phyloP scores from a whole-genome alignment of 1,139 yeast species.

The Sugiyamaella paludigena region DNA sequence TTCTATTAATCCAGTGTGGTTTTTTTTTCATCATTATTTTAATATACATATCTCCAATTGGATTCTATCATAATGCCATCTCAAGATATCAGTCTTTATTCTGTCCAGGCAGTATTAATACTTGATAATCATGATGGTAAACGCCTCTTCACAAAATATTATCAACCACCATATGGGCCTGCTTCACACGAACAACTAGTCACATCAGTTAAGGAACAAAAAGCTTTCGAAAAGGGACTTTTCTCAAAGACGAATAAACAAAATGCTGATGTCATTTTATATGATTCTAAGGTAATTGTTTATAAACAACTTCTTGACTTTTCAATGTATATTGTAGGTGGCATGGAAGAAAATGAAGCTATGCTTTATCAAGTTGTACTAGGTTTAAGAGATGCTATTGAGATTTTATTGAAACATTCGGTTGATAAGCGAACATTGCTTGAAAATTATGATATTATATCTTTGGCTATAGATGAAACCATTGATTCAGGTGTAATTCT shows the following conservation, averaged over 20 bases:
- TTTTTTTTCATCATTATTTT: too few species aligned
- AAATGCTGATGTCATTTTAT: constrained; percentile 75
- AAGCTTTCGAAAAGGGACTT: constrained; percentile 69
- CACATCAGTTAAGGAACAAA: constrained; percentile 57
- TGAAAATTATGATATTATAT: constrained; percentile 81
- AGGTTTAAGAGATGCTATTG: constrained; percentile 79
- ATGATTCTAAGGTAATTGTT: constrained; percentile 67
- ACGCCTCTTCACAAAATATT: constrained; percentile 83
- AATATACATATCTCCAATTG: too few species aligned
- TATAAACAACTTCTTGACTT: constrained; percentile 82
- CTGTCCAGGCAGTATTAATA: constrained; percentile 73
- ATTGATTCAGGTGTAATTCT: constrained; percentile 82
- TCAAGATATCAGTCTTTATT: constrained; percentile 49
- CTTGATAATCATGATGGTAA: constrained; percentile 73
- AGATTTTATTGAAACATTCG: constrained; percentile 68
- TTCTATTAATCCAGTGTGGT: too few species aligned
- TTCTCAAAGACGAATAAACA: constrained; percentile 75
- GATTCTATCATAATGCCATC: constrained; percentile 13
- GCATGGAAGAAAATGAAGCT: constrained; percentile 82
- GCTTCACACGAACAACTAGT: constrained; percentile 29
- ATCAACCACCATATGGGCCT: constrained; percentile 56
- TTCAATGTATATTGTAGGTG: constrained; percentile 66
- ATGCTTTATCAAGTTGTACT: constrained; percentile 73
- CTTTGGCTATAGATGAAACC: constrained; percentile 86
- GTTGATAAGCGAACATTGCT: constrained; percentile 76